A percentile compares a stretch with the other conserved stretches of the same genome.
Conservation (phyloP, 2,329 filamentous ascomycete genomes). For the Aspergillus sp. region DNA sequence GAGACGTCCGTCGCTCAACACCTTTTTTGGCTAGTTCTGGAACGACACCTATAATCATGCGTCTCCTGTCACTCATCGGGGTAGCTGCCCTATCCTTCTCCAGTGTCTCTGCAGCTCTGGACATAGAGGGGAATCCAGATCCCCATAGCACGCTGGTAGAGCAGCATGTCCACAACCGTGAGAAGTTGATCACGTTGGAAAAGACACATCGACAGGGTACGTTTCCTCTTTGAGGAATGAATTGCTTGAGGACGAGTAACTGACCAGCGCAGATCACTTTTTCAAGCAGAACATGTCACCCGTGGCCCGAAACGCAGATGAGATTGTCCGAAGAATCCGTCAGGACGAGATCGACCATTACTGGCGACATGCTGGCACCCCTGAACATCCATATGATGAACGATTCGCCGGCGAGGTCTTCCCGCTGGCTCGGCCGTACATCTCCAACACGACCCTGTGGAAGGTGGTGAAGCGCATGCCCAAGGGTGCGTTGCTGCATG, state of each 20-base stretch:
- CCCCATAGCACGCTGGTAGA: slow-evolving; percentile 29
- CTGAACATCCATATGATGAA: slow-evolving; percentile 7
- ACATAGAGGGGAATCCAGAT: slow-evolving; percentile 2
- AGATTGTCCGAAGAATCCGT: slow-evolving; percentile 50
- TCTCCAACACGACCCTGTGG: slow-evolving; percentile 80
- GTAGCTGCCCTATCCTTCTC: background rate
- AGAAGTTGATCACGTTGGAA: slow-evolving; percentile 67
- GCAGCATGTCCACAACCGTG: slow-evolving; percentile 65
- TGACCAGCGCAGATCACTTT: slow-evolving; percentile 6
- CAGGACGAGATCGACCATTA: slow-evolving; percentile 14
- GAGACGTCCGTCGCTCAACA: too few species aligned
- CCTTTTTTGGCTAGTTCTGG: too few species aligned
- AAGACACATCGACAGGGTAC: slow-evolving; percentile 68
- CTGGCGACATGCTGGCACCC: slow-evolving; percentile 9
- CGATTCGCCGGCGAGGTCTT: slow-evolving; percentile 79
- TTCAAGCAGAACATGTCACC: slow-evolving; percentile 54
- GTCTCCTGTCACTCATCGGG: background rate
- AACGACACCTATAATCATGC: background rate
- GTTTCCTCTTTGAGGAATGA: slow-evolving; percentile 16
- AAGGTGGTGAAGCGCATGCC: slow-evolving; percentile 74
- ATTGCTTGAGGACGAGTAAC: background rate
- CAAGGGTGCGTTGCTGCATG: slow-evolving; percentile 62
- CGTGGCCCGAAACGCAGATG: slow-evolving; percentile 52
- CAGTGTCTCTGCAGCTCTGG: background rate
- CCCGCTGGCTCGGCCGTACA: slow-evolving; percentile 68